Evolutionary conservation across 2,329 filamentous ascomycete genomes (phyloP).

Genomic region (Lecanosticta acicola): DNA sequence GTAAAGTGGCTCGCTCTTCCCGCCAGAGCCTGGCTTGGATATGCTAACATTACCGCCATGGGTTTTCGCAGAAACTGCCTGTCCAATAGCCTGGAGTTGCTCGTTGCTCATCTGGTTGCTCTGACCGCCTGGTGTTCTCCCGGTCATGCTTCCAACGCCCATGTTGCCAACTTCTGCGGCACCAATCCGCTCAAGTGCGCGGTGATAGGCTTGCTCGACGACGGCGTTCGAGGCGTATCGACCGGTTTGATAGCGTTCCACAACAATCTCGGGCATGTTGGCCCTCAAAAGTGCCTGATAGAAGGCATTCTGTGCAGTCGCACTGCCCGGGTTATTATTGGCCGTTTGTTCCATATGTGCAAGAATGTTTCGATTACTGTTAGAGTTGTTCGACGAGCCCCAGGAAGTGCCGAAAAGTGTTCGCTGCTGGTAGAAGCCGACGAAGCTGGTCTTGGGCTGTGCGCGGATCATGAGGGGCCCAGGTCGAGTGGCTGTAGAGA

Average conservation of each 20-base stretch:
- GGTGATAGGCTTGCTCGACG: conserved; percentile 72
- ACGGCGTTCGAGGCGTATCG: conserved; percentile 74
- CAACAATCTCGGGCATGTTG: conserved; percentile 87
- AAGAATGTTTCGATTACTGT: conserved; percentile 55
- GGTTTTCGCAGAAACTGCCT: conserved; percentile 70
- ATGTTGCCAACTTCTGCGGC: conserved; percentile 37
- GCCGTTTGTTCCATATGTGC: conserved; percentile 85
- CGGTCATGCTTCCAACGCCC: conserved; percentile 17
- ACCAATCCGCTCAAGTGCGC: conserved; percentile 62
- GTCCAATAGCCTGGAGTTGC: conserved; percentile 71
- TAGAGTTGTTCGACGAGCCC: conserved; percentile 24
- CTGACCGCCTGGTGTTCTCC: conserved; percentile 32
- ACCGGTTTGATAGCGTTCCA: conserved; percentile 82
- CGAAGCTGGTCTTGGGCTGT: conserved; percentile 13
- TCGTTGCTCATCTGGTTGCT: conserved; percentile 48
- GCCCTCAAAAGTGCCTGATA: conserved; percentile 86
- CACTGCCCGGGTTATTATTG: conserved; percentile 84
- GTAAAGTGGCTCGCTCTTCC: conserved; percentile 79
- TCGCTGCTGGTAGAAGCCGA: conserved; percentile 40
- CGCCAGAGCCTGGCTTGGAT: conserved; percentile 47
- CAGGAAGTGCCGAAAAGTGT: conserved; percentile 38
- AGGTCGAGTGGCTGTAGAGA: conserved; percentile 37
- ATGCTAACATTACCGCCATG: conserved; percentile 61
- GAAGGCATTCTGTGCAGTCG: conserved; percentile 85
- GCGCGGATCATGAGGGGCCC: conserved; percentile 20